Evolutionary conservation across 2,329 filamentous ascomycete species (phyloP).

Genomic region (Xylaria sp.): DNA sequence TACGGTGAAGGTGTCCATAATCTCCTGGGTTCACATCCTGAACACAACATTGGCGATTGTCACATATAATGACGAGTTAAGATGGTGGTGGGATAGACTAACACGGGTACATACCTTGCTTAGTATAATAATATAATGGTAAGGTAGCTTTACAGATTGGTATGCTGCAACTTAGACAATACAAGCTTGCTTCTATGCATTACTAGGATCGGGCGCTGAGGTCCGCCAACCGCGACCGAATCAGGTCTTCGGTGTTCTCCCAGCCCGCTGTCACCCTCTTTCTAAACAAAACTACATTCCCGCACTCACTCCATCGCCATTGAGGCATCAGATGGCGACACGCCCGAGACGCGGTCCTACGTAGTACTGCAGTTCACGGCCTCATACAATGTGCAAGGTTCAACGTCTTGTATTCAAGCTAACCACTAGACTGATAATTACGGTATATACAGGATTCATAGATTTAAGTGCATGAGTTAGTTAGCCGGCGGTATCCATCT

Average conservation of each 20-base stretch:
- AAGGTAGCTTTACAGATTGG: slow-evolving; percentile 28
- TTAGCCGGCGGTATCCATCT: not conserved
- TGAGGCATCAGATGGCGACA: slow-evolving; percentile 32
- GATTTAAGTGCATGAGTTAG: not conserved
- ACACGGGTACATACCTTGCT: slow-evolving; percentile 14
- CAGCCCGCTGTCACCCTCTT: slow-evolving; percentile 41
- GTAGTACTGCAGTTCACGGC: slow-evolving; percentile 5
- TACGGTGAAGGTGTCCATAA: slow-evolving; percentile 12
- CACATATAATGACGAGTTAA: slow-evolving; percentile 16
- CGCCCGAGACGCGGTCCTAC: slow-evolving; percentile 17
- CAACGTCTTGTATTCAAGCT: not conserved
- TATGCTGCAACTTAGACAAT: slow-evolving; percentile 33
- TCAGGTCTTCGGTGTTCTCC: slow-evolving; percentile 41
- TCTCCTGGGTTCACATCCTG: not conserved
- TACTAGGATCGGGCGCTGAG: slow-evolving; percentile 40
- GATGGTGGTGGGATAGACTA: slow-evolving; percentile 25
- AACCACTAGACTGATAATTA: not conserved
- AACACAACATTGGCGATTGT: slow-evolving; percentile 6
- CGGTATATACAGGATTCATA: not conserved
- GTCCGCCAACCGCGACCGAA: slow-evolving; percentile 46
- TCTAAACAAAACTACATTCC: slow-evolving; percentile 26
- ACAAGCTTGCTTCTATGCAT: slow-evolving; percentile 32
- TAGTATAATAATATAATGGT: slow-evolving; percentile 6
- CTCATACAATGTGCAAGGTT: not conserved
- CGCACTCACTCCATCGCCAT: slow-evolving; percentile 13